Evolutionary conservation across 306 rosid species (phyloP), one percentile per base, ranked within the genome.

Genomic region (Pyrus pyrifolia): DNA sequence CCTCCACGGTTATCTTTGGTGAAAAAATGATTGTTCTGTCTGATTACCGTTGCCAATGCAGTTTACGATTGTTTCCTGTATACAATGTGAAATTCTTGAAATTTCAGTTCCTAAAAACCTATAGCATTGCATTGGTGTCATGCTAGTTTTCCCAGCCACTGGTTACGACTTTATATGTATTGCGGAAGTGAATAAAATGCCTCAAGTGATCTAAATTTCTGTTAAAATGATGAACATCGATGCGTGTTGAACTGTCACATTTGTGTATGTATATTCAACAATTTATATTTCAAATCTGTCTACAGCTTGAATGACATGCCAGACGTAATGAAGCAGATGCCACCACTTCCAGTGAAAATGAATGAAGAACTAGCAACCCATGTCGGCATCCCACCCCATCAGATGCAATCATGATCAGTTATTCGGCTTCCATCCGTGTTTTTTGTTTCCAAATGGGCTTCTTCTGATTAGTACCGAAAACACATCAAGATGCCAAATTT

Each of bases 321-420:
- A 3, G 96, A 89, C 53, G 92, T 90, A 76, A 92, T 95, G 99
- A 95, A 95, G 91, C 96, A 95, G 84, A 92, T 92, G 99, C 97
- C 97, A 2, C 93, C 97, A 6, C 93, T 92, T 80, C 96, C 97
- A 0, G 93, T 86, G 86, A 95, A 95, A 87, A 78, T 95, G 84
- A 92, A 95, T 62, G 97, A 90, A 21, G 99, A 92, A 75, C 86
- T 95, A 38, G 93, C 93, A 9, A 88, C 83, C 84, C 84, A 91
- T 73, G 87, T 95, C 23, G 45, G 72, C 96, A 92, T 70, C 93
- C 93, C 90, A 21, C 80, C 73, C 73, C 86, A 86, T 71, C 87
- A 83, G 8, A 80, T 88, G 85, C 97, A 87, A 73, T 89, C 85
- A 80, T 89, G 89, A 86, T 81, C 79, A 49, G 7, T 17, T 49